Percentiles rank a stretch among this genome's conserved stretches.
Evolutionary conservation across 129 eudicot genomes (phyloP).

Genomic region (Saussurea involucrata): DNA sequence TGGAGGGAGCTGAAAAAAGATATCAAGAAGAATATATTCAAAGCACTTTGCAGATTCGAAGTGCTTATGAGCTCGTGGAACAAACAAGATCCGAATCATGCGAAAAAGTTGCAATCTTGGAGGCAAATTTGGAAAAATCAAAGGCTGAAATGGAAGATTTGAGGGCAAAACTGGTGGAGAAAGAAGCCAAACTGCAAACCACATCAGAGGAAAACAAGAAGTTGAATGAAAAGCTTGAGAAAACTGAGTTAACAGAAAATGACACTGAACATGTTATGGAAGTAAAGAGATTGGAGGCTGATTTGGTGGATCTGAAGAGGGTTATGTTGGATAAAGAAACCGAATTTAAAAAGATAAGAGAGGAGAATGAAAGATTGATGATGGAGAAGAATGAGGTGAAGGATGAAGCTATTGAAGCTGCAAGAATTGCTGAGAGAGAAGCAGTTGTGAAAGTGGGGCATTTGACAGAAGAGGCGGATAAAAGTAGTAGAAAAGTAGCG

Average conservation of each 20-base stretch:
- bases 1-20: slow-evolving; percentile 68
- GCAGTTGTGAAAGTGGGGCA: slow-evolving; percentile 57
- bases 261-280: slow-evolving; percentile 39
- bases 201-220: slow-evolving; percentile 42
- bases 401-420: slow-evolving; percentile 52
- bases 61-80: slow-evolving; percentile 76
- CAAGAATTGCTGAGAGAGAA: slow-evolving; percentile 54
- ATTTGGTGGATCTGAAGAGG: slow-evolving; percentile 43
- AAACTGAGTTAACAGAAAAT: slow-evolving; percentile 18
- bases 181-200: slow-evolving; percentile 34
- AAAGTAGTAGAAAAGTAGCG: slow-evolving; percentile 47
- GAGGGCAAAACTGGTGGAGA: slow-evolving; percentile 41
- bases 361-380: slow-evolving; percentile 70
- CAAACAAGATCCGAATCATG: slow-evolving; percentile 48
- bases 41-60: slow-evolving; percentile 69
- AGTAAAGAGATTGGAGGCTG: slow-evolving; percentile 34
- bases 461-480: slow-evolving; percentile 74
- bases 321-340: slow-evolving; percentile 47
- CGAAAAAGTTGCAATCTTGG: slow-evolving; percentile 46
- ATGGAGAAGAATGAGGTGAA: slow-evolving; percentile 39
- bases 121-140: slow-evolving; percentile 43
- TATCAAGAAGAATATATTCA: slow-evolving; percentile 69
- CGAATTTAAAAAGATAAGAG: slow-evolving; percentile 36
- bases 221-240: slow-evolving; percentile 30
- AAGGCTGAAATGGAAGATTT: slow-evolving; percentile 51